Conservation (phyloP, 2,329 filamentous ascomycete genomes). For the Teratosphaeria viscida region DNA sequence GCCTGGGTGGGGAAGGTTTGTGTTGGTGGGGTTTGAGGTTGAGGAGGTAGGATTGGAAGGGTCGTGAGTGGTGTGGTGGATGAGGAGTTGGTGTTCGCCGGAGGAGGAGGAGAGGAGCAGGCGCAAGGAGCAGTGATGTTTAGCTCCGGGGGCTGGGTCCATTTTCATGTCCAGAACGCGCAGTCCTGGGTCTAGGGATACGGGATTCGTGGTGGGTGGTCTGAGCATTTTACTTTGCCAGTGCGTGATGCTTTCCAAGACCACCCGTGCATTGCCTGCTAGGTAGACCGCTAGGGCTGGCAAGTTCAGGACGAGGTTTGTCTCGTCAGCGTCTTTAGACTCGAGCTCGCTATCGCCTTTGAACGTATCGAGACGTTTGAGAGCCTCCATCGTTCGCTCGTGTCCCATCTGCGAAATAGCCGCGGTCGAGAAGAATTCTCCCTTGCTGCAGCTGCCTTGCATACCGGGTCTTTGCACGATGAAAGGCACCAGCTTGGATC, state of each 20-base stretch:
- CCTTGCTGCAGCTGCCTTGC: neutral
- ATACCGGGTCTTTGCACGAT: neutral
- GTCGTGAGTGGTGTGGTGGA: neutral
- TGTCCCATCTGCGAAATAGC: conserved; percentile 10
- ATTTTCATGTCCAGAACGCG: neutral
- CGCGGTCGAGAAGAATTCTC: conserved; percentile 6
- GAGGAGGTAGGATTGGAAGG: neutral
- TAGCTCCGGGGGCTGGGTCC: neutral
- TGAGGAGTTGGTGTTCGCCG: neutral
- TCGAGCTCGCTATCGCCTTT: conserved; percentile 2
- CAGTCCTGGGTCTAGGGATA: neutral
- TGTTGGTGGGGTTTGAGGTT: neutral
- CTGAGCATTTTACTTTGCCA: conserved; percentile 31
- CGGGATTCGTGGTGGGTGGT: conserved; percentile 4
- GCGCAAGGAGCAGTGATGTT: neutral
- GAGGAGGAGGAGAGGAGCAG: neutral
- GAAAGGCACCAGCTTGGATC: conserved; percentile 2
- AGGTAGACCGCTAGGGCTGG: conserved; percentile 17
- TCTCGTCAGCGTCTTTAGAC: conserved; percentile 10
- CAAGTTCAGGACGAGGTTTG: conserved; percentile 15
- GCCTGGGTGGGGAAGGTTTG: neutral
- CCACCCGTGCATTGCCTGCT: conserved; percentile 10
- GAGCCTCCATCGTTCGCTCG: conserved; percentile 10
- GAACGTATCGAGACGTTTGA: conserved; percentile 3
- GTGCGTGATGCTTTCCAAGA: conserved; percentile 29